These are phyloP conservation scores for Arachis stenosperma DNA, from an alignment of 306 rosid genomes.

Conservation along the genomic window DNA sequence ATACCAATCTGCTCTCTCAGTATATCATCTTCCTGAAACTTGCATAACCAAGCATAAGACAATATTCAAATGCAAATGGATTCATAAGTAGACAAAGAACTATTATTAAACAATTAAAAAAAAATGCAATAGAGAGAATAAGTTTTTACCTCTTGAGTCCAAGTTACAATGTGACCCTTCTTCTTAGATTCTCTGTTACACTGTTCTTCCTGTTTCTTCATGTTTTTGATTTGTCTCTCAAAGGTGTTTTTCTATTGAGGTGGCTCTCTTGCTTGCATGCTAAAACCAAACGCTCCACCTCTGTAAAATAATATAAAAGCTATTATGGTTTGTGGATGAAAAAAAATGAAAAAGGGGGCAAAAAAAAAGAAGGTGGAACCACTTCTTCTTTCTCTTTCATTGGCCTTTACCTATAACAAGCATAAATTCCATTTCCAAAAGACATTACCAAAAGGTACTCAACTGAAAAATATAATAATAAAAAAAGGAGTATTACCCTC, in stretches of 20 bases:
- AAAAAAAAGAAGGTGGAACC: slow-evolving; percentile 8
- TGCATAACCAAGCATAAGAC: slow-evolving; percentile 44
- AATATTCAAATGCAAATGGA: slow-evolving; percentile 4
- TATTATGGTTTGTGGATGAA: not conserved
- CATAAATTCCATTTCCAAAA: slow-evolving; percentile 48
- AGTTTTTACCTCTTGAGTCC: slow-evolving; percentile 77
- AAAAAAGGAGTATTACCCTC: slow-evolving; percentile 17
- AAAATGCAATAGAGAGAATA: not conserved
- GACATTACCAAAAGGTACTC: slow-evolving; percentile 39
- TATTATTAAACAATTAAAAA: not conserved
- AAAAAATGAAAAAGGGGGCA: not conserved
- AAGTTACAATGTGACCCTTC: slow-evolving; percentile 92
- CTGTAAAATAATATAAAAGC: slow-evolving; percentile 34
- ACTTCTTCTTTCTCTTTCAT: slow-evolving; percentile 43
- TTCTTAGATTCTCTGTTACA: slow-evolving; percentile 66
- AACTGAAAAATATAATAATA: not conserved
- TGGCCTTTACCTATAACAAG: slow-evolving; percentile 45
- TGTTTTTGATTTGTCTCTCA: slow-evolving; percentile 41
- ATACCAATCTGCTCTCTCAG: slow-evolving; percentile 73
- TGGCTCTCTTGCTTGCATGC: slow-evolving; percentile 56
- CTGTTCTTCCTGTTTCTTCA: slow-evolving; percentile 43
- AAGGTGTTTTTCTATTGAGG: slow-evolving; percentile 32
- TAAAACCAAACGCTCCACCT: slow-evolving; percentile 50
- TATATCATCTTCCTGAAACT: slow-evolving; percentile 86
- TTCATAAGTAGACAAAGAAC: too few relatives aligned